Base-by-base conservation (phyloP, 352 stramenopile species). In the Globisporangium canariense region DNA sequence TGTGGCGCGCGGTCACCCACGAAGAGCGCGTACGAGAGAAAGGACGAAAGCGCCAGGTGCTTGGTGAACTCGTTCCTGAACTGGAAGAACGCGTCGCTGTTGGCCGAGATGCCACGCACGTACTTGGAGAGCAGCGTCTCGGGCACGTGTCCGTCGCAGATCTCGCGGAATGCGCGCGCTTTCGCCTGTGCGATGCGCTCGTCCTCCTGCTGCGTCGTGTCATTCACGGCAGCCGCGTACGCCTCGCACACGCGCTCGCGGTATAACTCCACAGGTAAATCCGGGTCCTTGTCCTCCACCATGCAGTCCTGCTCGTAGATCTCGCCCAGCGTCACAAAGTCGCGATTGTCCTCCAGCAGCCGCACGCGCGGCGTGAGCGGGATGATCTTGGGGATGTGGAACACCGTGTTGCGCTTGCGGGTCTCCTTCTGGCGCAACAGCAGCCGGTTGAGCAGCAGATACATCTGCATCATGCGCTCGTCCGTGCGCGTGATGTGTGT, bases 401-500 rank as follows among this genome's bases (percentile, higher is more conserved):
- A 95, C n/a, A 90, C 76, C 4, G 93, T 80, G 67, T 97, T 92
- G 46, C 89, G 85, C 36, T 91, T 88, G 54, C 90, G 86, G 11
- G 91, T 94, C 67, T 96, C 83, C 64, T 96, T 93, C 74, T 97
- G 85, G 10, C 86, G 85, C 40, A 88, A 63, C 8, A 97, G 62
- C 47, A 97, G 63, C 16, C 88, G 81, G 65, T 96, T 97, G 40
- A 97, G 69, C 65, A 98, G 71, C 54, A 94, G 64, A 69, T 97
- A 95, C 86, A 98, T 93, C 61, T 98, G 92, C 76, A 94, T 94
- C 78, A 97, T 94, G n/a, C 92, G 84, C 71, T 97, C 91, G 72
- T 98, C 91, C n/a, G 88, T 97, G 45, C 90, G 88, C 22, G 92
- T 98, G 56, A 96, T 93, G 75, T 98, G 89, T 22, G 92, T 96